Conservation (phyloP, 495 filamentous ascomycete genomes). For the Aspergillus mulundensis region DNA sequence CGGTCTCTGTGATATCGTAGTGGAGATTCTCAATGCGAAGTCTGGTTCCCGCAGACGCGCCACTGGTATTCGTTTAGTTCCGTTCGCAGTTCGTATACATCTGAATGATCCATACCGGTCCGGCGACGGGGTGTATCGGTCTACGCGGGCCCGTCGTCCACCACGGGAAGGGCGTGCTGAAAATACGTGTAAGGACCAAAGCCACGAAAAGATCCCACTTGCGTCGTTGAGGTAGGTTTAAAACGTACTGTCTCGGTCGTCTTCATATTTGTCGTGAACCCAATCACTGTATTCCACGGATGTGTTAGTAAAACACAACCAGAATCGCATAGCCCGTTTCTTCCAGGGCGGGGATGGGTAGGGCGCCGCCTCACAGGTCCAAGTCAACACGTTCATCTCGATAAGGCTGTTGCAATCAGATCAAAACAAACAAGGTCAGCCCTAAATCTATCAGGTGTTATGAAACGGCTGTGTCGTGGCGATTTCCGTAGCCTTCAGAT, state of each 20-base stretch:
- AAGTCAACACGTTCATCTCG: conserved; percentile 51
- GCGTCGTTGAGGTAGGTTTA: conserved; percentile 22
- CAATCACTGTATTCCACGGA: conserved; percentile 62
- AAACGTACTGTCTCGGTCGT: conserved; percentile 48
- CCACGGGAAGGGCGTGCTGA: conserved; percentile 40
- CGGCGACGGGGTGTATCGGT: conserved; percentile 45
- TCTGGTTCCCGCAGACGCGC: conserved; percentile 57
- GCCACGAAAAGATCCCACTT: not conserved
- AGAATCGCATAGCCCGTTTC: not conserved
- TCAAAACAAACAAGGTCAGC: conserved; percentile 52
- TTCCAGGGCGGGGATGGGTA: not conserved
- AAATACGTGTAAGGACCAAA: conserved; percentile 13
- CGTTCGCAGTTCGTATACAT: conserved; percentile 14
- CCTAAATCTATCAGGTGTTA: conserved; percentile 46
- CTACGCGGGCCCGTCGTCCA: conserved; percentile 30
- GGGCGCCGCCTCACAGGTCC: conserved; percentile 43
- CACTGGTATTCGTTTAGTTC: conserved; percentile 1
- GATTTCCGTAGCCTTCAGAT: conserved; percentile 29
- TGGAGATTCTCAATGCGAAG: conserved; percentile 88
- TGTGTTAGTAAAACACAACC: conserved; percentile 11
- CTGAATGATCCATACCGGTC: conserved; percentile 41
- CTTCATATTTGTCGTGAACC: conserved; percentile 86
- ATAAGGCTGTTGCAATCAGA: conserved; percentile 51
- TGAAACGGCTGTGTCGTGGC: conserved; percentile 40
- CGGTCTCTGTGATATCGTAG: conserved; percentile 85